phyloP scores from a whole-genome alignment of 495 filamentous ascomycete species.

The Evernia prunastri region DNA sequence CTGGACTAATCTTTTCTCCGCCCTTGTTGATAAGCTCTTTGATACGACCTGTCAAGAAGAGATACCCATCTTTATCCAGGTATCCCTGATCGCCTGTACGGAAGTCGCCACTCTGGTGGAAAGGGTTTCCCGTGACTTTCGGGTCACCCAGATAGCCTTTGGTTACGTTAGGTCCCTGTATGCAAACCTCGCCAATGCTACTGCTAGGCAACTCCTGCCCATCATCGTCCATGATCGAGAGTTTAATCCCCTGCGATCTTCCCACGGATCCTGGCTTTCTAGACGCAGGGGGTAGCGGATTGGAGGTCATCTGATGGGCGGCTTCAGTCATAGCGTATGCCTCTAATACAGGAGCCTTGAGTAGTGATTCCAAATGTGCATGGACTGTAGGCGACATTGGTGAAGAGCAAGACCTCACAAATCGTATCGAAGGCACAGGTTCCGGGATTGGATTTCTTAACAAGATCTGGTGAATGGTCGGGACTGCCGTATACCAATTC shows the following conservation, averaged over 20 bases:
- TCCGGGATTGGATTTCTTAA: conserved; percentile 59
- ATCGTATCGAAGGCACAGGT: conserved; percentile 64
- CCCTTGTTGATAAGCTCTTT: conserved; percentile 5
- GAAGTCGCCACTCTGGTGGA: background rate
- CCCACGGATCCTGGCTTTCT: conserved; percentile 45
- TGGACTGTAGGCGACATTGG: conserved; percentile 71
- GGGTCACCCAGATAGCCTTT: conserved; percentile 76
- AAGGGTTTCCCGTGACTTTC: conserved; percentile 29
- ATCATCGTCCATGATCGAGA: conserved; percentile 61
- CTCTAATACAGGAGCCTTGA: conserved; percentile 73
- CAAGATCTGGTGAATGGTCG: conserved; percentile 83
- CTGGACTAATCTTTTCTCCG: background rate
- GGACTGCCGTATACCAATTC: conserved; percentile 84
- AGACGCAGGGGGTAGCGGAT: too few species aligned
- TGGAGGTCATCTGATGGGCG: too few species aligned
- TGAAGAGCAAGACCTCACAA: conserved; percentile 80
- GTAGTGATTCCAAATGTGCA: conserved; percentile 61
- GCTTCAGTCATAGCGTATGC: conserved; percentile 32
- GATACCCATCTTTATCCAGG: background rate
- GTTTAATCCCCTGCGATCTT: conserved; percentile 70
- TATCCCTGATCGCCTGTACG: background rate
- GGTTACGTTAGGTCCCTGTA: conserved; percentile 72
- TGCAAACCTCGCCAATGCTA: conserved; percentile 68
- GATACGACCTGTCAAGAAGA: background rate
- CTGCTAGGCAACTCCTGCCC: conserved; percentile 57